phyloP scores from a whole-genome alignment of 768 basidiomycete species.

The Punctularia strigosozonata region DNA sequence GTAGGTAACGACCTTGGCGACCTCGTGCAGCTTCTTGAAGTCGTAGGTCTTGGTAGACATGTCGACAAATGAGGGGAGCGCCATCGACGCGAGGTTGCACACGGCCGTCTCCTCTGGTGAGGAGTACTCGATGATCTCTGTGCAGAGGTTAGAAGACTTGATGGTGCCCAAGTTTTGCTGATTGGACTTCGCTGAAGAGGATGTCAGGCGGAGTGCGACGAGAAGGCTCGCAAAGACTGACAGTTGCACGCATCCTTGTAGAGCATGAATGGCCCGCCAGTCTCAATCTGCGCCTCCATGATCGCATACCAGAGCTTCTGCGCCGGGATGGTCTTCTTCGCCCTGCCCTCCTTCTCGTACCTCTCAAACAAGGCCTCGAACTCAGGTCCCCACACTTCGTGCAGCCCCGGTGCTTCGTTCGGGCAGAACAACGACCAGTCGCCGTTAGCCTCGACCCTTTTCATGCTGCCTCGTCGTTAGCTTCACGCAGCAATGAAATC shows the following conservation, averaged over 20 bases:
- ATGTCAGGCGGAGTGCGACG: constrained; percentile 1
- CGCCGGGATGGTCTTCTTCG: constrained; percentile 77
- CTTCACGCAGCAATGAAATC: not conserved
- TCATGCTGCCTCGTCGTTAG: constrained; percentile 55
- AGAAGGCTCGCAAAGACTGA: constrained; percentile 29
- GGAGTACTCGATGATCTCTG: constrained; percentile 98
- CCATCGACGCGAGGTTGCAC: constrained; percentile 96
- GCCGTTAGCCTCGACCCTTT: constrained; percentile 79
- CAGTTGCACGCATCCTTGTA: constrained; percentile 96
- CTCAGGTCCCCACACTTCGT: constrained; percentile 81
- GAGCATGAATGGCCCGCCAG: constrained; percentile 97
- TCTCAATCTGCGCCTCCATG: constrained; percentile 94
- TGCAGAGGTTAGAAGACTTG: constrained; percentile 98
- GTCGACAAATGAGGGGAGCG: constrained; percentile 88
- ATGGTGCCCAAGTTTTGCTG: constrained; percentile 97
- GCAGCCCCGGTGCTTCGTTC: constrained; percentile 83
- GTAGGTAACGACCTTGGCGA: constrained; percentile 83
- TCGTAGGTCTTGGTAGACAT: constrained; percentile 76
- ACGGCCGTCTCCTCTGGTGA: constrained; percentile 95
- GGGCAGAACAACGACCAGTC: constrained; percentile 98
- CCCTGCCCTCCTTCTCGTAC: constrained; percentile 86
- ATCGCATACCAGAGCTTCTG: constrained; percentile 99
- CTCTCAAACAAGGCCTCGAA: constrained; percentile 78
- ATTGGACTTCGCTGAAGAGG: constrained; percentile 82
- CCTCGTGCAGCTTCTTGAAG: constrained; percentile 91